Conservation (phyloP, 768 basidiomycete genomes). For the Mycena amicta region DNA sequence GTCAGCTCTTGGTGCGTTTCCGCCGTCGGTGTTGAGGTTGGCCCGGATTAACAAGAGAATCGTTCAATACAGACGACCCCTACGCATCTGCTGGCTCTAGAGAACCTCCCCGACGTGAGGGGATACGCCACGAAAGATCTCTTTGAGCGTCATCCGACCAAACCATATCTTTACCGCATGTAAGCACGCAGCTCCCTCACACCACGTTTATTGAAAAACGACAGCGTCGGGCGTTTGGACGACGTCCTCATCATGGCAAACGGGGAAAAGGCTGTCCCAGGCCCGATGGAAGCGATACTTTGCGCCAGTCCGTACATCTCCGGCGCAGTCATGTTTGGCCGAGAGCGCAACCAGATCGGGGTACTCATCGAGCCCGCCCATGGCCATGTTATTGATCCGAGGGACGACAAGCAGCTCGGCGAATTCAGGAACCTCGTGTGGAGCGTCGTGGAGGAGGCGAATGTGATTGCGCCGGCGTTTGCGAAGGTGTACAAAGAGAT, state of each 20-base stretch:
- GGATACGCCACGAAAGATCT: conserved; percentile 31
- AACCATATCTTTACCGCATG: conserved; percentile 30
- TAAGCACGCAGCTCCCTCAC: conserved; percentile 4
- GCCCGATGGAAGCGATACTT: conserved; percentile 26
- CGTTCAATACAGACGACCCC: conserved; percentile 28
- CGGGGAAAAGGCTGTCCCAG: conserved; percentile 30
- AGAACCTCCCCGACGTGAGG: conserved; percentile 28
- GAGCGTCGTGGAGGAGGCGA: conserved; percentile 45
- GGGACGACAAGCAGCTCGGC: conserved; percentile 24
- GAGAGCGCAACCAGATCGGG: conserved; percentile 10
- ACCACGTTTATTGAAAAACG: neutral
- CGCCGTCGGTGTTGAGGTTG: neutral
- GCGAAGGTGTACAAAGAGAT: conserved; percentile 53
- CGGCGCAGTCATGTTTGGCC: neutral
- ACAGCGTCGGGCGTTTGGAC: conserved; percentile 31
- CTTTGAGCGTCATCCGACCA: conserved; percentile 32
- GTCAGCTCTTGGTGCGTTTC: conserved; percentile 40
- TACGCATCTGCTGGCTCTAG: conserved; percentile 34
- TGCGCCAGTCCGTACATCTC: conserved; percentile 11
- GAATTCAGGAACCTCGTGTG: conserved; percentile 29
- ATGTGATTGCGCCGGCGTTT: conserved; percentile 40
- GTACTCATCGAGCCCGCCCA: conserved; percentile 24
- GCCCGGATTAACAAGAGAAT: neutral
- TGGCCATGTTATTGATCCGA: neutral
- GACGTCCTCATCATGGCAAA: conserved; percentile 28